phyloP scores from a whole-genome alignment of 306 rosid species.

The Malus sylvestris region DNA sequence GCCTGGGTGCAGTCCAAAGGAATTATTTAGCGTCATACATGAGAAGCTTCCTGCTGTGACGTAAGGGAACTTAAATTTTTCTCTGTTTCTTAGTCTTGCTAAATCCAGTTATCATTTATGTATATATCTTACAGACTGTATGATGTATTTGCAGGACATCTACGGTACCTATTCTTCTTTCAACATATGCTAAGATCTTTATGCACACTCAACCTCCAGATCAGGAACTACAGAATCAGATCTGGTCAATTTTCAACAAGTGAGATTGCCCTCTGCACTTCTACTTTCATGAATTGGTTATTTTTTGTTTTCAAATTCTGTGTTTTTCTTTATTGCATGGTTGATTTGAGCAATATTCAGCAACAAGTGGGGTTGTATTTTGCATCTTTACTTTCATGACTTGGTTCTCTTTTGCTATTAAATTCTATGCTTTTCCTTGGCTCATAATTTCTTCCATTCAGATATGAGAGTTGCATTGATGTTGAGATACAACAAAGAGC shows the following conservation, averaged over 20 bases:
- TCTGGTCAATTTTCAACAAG: conserved; percentile 93
- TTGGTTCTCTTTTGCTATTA: neutral
- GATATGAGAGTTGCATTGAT: conserved; percentile 98
- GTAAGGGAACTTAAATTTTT: conserved; percentile 42
- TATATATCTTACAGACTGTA: conserved; percentile 18
- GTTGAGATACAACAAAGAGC: conserved; percentile 99
- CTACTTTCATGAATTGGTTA: conserved; percentile 7
- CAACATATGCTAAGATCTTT: conserved; percentile 94
- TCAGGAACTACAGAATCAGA: conserved; percentile 89
- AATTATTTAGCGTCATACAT: conserved; percentile 73
- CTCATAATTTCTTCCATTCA: conserved; percentile 28
- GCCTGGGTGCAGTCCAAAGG: conserved; percentile 89
- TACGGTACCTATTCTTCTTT: conserved; percentile 86
- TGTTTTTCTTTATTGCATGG: conserved; percentile 25
- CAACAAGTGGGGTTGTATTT: conserved; percentile 62
- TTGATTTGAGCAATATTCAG: conserved; percentile 47
- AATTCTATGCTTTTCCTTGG: conserved; percentile 24
- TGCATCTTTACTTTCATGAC: conserved; percentile 8
- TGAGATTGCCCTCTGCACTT: conserved; percentile 37
- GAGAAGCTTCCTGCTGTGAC: conserved; percentile 97
- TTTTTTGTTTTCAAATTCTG: conserved; percentile 1
- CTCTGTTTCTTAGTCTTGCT: conserved; percentile 2
- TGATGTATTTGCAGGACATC: conserved; percentile 58
- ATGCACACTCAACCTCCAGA: conserved; percentile 98
- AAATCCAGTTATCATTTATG: neutral